These are phyloP conservation scores for Metschnikowia matae DNA, from an alignment of 805 yeast genomes.

Conservation along the genomic window DNA sequence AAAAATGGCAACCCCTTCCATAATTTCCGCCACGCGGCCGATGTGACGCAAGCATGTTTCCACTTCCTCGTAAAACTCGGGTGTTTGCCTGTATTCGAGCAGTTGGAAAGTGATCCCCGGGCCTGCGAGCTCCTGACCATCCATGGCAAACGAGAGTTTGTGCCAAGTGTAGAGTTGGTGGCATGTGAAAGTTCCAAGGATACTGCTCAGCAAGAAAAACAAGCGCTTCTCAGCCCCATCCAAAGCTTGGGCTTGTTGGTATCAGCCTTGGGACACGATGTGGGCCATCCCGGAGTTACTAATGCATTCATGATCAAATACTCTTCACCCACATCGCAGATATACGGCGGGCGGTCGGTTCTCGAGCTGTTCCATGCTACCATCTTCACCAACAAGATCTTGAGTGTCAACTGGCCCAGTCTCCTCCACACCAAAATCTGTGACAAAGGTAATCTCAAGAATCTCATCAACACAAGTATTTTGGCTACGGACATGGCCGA, in stretches of 20 bases:
- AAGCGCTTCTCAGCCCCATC: conserved; percentile 24
- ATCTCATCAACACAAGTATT: conserved; percentile 34
- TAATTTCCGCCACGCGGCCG: conserved; percentile 93
- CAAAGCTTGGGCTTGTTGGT: conserved; percentile 61
- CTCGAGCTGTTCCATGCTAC: conserved; percentile 80
- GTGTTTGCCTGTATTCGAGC: conserved; percentile 37
- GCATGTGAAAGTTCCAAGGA: neutral
- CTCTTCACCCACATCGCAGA: conserved; percentile 57
- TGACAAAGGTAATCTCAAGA: conserved; percentile 17
- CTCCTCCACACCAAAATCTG: conserved; percentile 26
- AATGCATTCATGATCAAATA: conserved; percentile 61
- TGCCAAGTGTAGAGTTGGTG: conserved; percentile 7
- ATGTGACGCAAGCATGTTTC: conserved; percentile 88
- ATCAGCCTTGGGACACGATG: conserved; percentile 91
- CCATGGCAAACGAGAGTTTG: conserved; percentile 1
- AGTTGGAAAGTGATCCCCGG: conserved; percentile 29
- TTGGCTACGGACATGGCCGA: conserved; percentile 85
- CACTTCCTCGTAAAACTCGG: conserved; percentile 48
- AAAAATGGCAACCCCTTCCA: conserved; percentile 87
- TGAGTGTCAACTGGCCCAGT: conserved; percentile 36
- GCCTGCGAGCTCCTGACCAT: conserved; percentile 25
- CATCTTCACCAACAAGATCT: conserved; percentile 46
- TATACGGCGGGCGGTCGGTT: conserved; percentile 63
- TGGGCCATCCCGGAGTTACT: conserved; percentile 96
- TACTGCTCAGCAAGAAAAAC: neutral